Percentiles rank a stretch among this genome's conserved stretches.
These are phyloP conservation scores for Pseudoturritis turrita DNA, from an alignment of 345 rosid genomes.

Conservation along the genomic window DNA sequence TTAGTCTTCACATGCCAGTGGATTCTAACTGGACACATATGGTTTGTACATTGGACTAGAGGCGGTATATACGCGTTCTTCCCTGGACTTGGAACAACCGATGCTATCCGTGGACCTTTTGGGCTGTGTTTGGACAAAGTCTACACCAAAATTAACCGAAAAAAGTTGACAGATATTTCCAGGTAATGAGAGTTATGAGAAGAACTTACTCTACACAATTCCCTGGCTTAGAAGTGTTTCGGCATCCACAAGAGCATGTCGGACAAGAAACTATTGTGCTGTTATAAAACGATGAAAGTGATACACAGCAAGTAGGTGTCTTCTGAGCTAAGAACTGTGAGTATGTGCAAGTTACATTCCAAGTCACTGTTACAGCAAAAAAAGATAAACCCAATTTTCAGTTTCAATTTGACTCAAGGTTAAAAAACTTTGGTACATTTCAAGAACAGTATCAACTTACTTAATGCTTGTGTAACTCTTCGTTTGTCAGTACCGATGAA, in stretches of 20 bases:
- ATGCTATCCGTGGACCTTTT: constrained; percentile 32
- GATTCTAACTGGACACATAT: constrained; percentile 67
- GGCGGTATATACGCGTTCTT: constrained; percentile 32
- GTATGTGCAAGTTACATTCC: constrained; percentile 89
- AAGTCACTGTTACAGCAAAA: constrained; percentile 57
- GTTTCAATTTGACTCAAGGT: not conserved
- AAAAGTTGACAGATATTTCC: constrained; percentile 20
- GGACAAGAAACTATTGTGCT: constrained; percentile 70
- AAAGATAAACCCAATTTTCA: not conserved
- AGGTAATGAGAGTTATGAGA: constrained; percentile 25
- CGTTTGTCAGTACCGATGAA: constrained; percentile 55
- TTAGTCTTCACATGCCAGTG: constrained; percentile 72
- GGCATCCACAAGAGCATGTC: constrained; percentile 79
- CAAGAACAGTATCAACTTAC: constrained; percentile 36
- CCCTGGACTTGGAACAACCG: constrained; percentile 23
- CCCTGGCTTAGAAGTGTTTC: constrained; percentile 39
- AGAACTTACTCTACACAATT: constrained; percentile 60
- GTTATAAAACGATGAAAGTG: constrained; percentile 79
- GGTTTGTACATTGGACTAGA: constrained; percentile 55
- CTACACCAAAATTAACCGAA: not conserved
- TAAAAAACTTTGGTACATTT: not conserved
- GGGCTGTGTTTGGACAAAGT: not conserved
- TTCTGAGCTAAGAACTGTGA: constrained; percentile 71
- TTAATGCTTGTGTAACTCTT: constrained; percentile 71
- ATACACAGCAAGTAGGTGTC: constrained; percentile 77